Base-by-base conservation (phyloP, 441 rosid genomes). In the Croton laevigatus region DNA sequence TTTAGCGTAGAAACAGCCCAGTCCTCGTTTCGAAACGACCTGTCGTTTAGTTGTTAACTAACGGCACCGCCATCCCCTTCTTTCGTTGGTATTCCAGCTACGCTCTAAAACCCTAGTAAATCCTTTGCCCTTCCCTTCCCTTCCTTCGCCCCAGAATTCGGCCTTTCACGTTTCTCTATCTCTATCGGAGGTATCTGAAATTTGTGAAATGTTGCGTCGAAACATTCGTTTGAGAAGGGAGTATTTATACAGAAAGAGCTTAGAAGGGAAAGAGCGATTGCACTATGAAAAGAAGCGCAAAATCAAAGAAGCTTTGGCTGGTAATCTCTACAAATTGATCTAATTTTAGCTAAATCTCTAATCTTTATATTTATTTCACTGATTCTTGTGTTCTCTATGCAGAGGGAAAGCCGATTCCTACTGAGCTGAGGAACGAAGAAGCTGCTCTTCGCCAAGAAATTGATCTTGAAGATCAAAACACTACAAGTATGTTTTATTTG, bases 321-420 rank as follows among this genome's bases (percentile, higher is more conserved):
- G 82, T 79, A 66, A 27, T 8, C 2, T 61, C 22, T 13, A 3
- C 2, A 12, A 48, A 8, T 32, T 4, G 27, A 42, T 6, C 14
- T 2, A 27, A 0, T 83, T 7, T 27, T 58, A 13, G 19, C 53
- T 14, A 49, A 5, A 8, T 14, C 6, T 6, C 0, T 2, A 17
- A 27, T 27, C 32, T 27, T 27, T 16, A 19, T 53, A 19, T 46
- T 8, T 59, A 27, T 36, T 45, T 54, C 16, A 17, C 10, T 40
- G 8, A 37, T 73, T 72, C 14, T 1, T 34, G 4, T 34, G 3
- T 62, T 46, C 14, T 34, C 14, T 34, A 23, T 48, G 36, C 78
- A 86, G 94, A 88, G 79, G 98, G 98, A 48, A 90, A 90, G 73
- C 89, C 91, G 3, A 88, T 92, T 78, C 96, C 97, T 40, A 88